Conservation (phyloP, 352 stramenopile genomes). For the Pythium scleroteichum region DNA sequence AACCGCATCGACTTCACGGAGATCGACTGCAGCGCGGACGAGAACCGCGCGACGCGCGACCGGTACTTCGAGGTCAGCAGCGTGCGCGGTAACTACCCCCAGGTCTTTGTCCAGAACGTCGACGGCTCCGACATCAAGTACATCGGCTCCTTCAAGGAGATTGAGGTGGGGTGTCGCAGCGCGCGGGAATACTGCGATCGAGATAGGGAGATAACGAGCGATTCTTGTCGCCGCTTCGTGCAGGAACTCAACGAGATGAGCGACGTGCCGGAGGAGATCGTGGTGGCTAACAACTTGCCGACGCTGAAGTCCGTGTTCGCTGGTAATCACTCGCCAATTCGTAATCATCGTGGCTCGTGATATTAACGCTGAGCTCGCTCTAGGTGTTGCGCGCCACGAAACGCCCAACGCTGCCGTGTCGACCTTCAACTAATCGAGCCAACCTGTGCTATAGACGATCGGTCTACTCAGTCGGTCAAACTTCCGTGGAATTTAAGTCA, state of each 20-base stretch:
- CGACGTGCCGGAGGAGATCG: constrained; percentile 71
- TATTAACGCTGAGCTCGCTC: background rate
- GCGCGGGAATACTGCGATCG: background rate
- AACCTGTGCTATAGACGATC: background rate
- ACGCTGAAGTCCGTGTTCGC: constrained; percentile 75
- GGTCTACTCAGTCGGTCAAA: too few relatives aligned
- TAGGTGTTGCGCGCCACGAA: constrained; percentile 7
- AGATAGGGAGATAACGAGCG: too few relatives aligned
- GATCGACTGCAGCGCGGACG: constrained; percentile 79
- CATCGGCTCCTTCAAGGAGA: constrained; percentile 80
- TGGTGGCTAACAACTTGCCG: constrained; percentile 76
- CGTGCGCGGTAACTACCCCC: constrained; percentile 83
- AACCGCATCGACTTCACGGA: constrained; percentile 74
- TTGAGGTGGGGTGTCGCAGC: constrained; percentile 47
- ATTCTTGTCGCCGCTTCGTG: background rate
- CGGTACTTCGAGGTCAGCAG: constrained; percentile 76
- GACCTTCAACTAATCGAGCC: background rate
- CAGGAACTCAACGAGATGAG: constrained; percentile 85
- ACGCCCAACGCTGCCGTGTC: constrained; percentile 3
- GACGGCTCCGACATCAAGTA: constrained; percentile 50
- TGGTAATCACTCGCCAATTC: too few relatives aligned
- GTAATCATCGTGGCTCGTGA: background rate
- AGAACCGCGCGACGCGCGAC: constrained; percentile 76
- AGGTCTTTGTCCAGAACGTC: constrained; percentile 78
- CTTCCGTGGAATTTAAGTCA: too few relatives aligned